Conservation (phyloP, 1,284 basidiomycete species). For the Mycena citricolor region DNA sequence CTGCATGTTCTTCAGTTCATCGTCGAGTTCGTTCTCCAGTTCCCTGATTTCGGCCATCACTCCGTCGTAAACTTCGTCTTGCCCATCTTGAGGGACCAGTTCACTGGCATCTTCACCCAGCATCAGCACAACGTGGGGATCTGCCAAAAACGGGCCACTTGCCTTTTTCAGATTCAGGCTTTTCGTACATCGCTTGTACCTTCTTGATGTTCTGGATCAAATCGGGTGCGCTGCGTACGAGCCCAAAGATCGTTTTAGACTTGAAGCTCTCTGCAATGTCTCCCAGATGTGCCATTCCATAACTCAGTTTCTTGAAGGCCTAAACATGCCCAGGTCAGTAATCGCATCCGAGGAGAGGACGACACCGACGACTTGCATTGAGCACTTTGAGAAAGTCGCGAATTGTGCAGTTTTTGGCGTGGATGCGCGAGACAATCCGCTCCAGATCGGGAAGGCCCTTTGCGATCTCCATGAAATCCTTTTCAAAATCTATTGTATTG, state of each 20-base stretch:
- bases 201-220: slow-evolving; percentile 68
- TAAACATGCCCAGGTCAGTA: slow-evolving; percentile 34
- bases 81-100: slow-evolving; percentile 76
- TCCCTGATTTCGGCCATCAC: slow-evolving; percentile 68
- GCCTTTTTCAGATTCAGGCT: slow-evolving; percentile 60
- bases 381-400: slow-evolving; percentile 85
- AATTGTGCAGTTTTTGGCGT: slow-evolving; percentile 86
- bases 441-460: slow-evolving; percentile 91
- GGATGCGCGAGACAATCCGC: slow-evolving; percentile 89
- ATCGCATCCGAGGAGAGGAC: not conserved
- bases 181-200: slow-evolving; percentile 71
- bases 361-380: slow-evolving; percentile 44
- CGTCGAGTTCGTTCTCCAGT: slow-evolving; percentile 72
- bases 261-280: slow-evolving; percentile 71
- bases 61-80: slow-evolving; percentile 80
- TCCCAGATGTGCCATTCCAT: slow-evolving; percentile 63
- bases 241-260: slow-evolving; percentile 70
- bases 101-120: slow-evolving; percentile 55
- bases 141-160: slow-evolving; percentile 22
- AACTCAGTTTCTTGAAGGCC: slow-evolving; percentile 76
- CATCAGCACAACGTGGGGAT: slow-evolving; percentile 14
- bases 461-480: slow-evolving; percentile 69
- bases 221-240: slow-evolving; percentile 83
- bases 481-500: slow-evolving; percentile 73
- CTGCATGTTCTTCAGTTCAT: slow-evolving; percentile 59